Evolutionary conservation across 1,139 yeast genomes (phyloP), one percentile per base, ranked within the genome.

Genomic region (Blastobotrys buckinghamii): DNA sequence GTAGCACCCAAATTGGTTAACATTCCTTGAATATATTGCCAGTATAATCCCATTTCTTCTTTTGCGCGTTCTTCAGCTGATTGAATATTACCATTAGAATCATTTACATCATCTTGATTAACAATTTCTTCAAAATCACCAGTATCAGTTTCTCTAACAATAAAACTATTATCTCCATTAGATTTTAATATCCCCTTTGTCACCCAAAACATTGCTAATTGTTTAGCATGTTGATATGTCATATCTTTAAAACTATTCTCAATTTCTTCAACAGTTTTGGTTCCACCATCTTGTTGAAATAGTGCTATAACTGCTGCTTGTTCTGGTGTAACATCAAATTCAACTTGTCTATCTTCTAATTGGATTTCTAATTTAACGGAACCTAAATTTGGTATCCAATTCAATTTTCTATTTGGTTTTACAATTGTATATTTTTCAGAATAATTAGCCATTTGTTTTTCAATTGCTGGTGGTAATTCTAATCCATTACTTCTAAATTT

Each of bases 281-380:
- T 44, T 12, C 61, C 60, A 1, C 68, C 76, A 9, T 17, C 24
- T 35, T 35, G 38, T 49, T 78, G 70, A 59, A 86, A 85, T 36
- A 76, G 64, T 17, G 72, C 66, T 17, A 86, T 76, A 2, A 84
- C 77, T 0, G 84, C 71, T 1, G 95, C 95, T 55, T 82, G 81
- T 30, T 79, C 84, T 0, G 95, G 83, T 0, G 83, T 65, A 0
- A 85, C 95, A 5, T 70, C 69, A 53, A 76, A 74, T 1, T 61
- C 60, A 17, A 69, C 50, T 0, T 58, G 62, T 9, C 73, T 65
- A 24, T 77, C 79, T 4, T 70, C 72, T 36, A 84, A 67, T 30
- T 73, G 78, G 9, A 92, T 65, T 6, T 77, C 78, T 1, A 92
- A 56, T 13, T 74, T 75, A 0, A 86, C 90, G 0, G 69, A 61